Base-by-base conservation (phyloP, 2,329 filamentous ascomycete genomes). In the Phyllachora maydis region DNA sequence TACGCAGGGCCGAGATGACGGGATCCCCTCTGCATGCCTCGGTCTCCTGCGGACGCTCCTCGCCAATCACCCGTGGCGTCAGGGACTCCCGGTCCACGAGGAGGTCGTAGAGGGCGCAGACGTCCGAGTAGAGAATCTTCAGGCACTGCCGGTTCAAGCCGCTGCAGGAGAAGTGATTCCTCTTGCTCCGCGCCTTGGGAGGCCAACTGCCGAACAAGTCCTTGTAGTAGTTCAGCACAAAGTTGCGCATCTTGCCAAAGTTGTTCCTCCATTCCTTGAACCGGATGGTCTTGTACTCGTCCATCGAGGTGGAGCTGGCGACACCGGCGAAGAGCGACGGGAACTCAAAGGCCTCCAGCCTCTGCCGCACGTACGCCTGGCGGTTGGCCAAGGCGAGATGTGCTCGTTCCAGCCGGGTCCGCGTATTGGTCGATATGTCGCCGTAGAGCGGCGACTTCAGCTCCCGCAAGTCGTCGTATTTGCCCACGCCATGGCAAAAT, bases 331-430 rank as follows among this genome's bases (percentile, higher is more conserved):
- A 95, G 4, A 95, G 54, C 1, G 78, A 76, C 0, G 83, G 82
- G 36, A 92, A 93, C 16, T 93, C 79, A 35, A 95, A 95, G 30
- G 81, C 68, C 28, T 77, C 69, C n/a, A 95, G 54, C 20, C 77
- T 72, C 16, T 55, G 51, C 32, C 77, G 73, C 33, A 82, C 65
- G 25, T 61, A 70, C 30, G 69, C 61, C 28, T 79, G 63, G 11
- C 81, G 67, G 30, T 66, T 70, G 16, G 74, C 59, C 3, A 95
- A 56, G 37, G 92, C 82, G 35, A 91, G 59, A 23, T 76, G 69
- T 2, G 82, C 75, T 30, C 79, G 67, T 38, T 88, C 79, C 6
- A 95, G 54, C n/a, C 77, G 67, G 35, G 79, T 75, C 21, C 68
- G 65, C 0, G 83, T 91, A 30, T 65, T 60, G 0, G 54, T 46